Evolutionary conservation across 106 monocot genomes (phyloP), one percentile per base, ranked within the genome.

Genomic region (Triglochin maritima): DNA sequence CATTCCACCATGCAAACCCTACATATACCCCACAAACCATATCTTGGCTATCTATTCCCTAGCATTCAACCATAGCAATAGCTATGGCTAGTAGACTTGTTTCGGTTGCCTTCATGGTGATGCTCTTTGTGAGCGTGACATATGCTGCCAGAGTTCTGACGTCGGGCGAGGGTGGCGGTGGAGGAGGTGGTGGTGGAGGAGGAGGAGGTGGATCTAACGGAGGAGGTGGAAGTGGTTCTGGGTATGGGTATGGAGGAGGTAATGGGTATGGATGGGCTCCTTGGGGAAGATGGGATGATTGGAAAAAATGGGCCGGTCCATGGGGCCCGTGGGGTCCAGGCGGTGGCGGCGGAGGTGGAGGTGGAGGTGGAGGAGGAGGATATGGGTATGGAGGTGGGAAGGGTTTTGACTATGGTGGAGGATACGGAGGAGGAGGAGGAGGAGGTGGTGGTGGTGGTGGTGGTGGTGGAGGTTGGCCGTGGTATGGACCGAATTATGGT

Each of bases 61-160:
- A 63, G 13, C 47, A 45, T 46, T 46, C 12, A 45, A 44, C 12
- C 41, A 63, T 12, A 47, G 14, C 10, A n/a, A 58, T 10, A 58
- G 58, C 5, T 12, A 63, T 63, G 63, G 63, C 46, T 63, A n/a
- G 46, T 4, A 46, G 46, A 46, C 15, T 45, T 8, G 45, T 63
- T 3, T 63, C 45, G 42, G 12, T 44, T 63, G 8, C 13, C 63
- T 11, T 63, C 13, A 41, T 63, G 63, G 43, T 63, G 63, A 63
- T 63, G 63, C 63, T 63, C 63, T 44, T 14, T 11, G 47, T 63
- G 63, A 63, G 47, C 5, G 11, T 63, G 47, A 46, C 45, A 44
- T 63, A 5, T 46, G 63, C 63, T 44, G 9, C 63, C 46, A 63
- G 46, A 63, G 46, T 44, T 15, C 12, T 63, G 4, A 63, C 45